Conservation (phyloP, 306 rosid species). For the Fagus sylvatica region DNA sequence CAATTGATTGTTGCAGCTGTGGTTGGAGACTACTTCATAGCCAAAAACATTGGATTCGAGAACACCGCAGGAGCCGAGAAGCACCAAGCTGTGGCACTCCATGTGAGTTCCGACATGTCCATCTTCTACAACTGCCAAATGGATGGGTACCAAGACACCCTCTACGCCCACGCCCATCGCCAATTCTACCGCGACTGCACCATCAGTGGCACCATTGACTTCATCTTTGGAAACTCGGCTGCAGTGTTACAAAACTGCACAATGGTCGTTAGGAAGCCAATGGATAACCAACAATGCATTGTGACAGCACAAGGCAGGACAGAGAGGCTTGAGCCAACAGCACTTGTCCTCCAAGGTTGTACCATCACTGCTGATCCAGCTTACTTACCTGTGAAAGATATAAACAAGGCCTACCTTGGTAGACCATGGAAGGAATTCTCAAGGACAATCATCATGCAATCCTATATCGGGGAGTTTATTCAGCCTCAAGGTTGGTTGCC, state of each 20-base stretch:
- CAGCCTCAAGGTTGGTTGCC: conserved; percentile 53
- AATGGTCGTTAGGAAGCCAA: conserved; percentile 45
- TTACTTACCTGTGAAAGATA: background rate
- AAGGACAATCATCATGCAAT: conserved; percentile 58
- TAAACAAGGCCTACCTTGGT: conserved; percentile 47
- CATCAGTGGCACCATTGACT: conserved; percentile 53
- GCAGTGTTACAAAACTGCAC: conserved; percentile 62
- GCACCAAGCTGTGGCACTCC: conserved; percentile 57
- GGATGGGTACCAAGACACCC: conserved; percentile 61
- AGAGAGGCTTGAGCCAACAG: conserved; percentile 29
- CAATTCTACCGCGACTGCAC: conserved; percentile 59
- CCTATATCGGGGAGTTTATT: conserved; percentile 43
- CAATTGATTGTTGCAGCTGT: conserved; percentile 40
- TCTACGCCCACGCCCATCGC: conserved; percentile 50
- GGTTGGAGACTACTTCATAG: conserved; percentile 60
- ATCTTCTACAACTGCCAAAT: conserved; percentile 49
- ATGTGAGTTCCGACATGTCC: conserved; percentile 47
- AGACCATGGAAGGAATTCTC: conserved; percentile 70
- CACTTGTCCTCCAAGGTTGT: conserved; percentile 54
- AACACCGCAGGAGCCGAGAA: conserved; percentile 50
- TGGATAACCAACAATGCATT: conserved; percentile 35
- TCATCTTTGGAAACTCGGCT: conserved; percentile 47
- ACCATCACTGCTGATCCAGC: conserved; percentile 39
- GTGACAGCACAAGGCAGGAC: conserved; percentile 66
- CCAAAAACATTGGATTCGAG: conserved; percentile 57